phyloP scores from a whole-genome alignment of 768 basidiomycete genomes.

The Mycena capillaripes region DNA sequence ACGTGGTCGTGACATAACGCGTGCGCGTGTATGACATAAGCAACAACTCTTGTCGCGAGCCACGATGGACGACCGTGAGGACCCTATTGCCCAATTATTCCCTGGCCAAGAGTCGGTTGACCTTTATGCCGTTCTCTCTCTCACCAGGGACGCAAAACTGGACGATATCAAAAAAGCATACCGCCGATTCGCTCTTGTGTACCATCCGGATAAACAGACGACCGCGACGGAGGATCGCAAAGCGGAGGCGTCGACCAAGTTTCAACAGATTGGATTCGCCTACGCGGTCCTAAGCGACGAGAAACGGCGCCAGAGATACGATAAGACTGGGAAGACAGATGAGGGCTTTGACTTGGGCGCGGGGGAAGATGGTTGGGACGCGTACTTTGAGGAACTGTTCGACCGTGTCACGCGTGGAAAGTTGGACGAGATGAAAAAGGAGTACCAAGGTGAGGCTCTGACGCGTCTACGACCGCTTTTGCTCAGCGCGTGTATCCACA shows the following conservation, averaged over 20 bases:
- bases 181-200: slow-evolving; percentile 82
- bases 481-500: slow-evolving; percentile 46
- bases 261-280: slow-evolving; percentile 95
- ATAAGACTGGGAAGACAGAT: slow-evolving; percentile 87
- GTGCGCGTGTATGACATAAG: slow-evolving; percentile 37
- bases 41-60: slow-evolving; percentile 9
- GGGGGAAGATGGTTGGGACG: slow-evolving; percentile 93
- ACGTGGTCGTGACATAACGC: slow-evolving; percentile 29
- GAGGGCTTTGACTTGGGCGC: slow-evolving; percentile 80
- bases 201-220: slow-evolving; percentile 94
- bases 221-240: slow-evolving; percentile 70
- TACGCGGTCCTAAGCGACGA: slow-evolving; percentile 91
- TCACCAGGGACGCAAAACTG: slow-evolving; percentile 65
- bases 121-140: slow-evolving; percentile 81
- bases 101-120: slow-evolving; percentile 79
- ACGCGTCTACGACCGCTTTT: background rate
- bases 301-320: slow-evolving; percentile 82
- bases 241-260: slow-evolving; percentile 79
- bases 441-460: slow-evolving; percentile 83
- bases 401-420: slow-evolving; percentile 88
- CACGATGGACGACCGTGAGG: slow-evolving; percentile 74
- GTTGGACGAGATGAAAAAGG: slow-evolving; percentile 93
- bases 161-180: slow-evolving; percentile 90
- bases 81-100: slow-evolving; percentile 84
- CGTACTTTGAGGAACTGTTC: slow-evolving; percentile 93